Evolutionary conservation across 2,329 filamentous ascomycete species (phyloP).

Genomic region (Cladosporium sp.): DNA sequence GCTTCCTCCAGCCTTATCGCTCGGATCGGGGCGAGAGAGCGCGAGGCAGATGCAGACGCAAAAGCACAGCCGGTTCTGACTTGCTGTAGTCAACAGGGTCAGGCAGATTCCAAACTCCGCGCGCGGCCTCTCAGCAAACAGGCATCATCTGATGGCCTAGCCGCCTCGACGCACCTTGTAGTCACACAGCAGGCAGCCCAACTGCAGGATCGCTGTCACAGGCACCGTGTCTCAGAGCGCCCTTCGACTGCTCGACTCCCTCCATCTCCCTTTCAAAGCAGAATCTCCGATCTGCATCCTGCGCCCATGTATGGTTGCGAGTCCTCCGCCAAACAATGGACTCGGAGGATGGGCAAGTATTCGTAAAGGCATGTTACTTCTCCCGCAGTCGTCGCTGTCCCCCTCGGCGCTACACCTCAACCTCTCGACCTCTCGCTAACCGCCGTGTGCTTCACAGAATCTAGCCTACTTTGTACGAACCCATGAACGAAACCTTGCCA

Average conservation of each 20-base stretch:
- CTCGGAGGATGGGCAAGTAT: conserved; percentile 84
- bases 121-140: conserved; percentile 5
- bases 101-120: background rate
- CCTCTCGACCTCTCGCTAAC: background rate
- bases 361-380: conserved; percentile 66
- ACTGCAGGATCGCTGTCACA: background rate
- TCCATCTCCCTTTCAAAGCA: conserved; percentile 6
- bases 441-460: conserved; percentile 56
- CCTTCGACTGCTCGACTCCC: background rate
- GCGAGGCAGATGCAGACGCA: background rate
- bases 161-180: conserved; percentile 8
- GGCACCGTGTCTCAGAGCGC: conserved; percentile 1
- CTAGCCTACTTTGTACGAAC: conserved; percentile 93
- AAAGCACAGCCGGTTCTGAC: conserved; percentile 4
- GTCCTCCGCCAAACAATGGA: conserved; percentile 54
- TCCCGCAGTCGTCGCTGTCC: background rate
- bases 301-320: conserved; percentile 21
- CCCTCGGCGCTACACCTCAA: background rate
- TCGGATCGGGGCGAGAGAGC: background rate
- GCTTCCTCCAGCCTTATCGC: conserved; percentile 7
- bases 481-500: conserved; percentile 94
- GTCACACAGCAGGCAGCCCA: conserved; percentile 11
- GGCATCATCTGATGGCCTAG: conserved; percentile 12
- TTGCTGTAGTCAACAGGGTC: background rate
- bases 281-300: conserved; percentile 12